Evolutionary conservation across 805 yeast species (phyloP).

Genomic region (Lipomyces kockii): DNA sequence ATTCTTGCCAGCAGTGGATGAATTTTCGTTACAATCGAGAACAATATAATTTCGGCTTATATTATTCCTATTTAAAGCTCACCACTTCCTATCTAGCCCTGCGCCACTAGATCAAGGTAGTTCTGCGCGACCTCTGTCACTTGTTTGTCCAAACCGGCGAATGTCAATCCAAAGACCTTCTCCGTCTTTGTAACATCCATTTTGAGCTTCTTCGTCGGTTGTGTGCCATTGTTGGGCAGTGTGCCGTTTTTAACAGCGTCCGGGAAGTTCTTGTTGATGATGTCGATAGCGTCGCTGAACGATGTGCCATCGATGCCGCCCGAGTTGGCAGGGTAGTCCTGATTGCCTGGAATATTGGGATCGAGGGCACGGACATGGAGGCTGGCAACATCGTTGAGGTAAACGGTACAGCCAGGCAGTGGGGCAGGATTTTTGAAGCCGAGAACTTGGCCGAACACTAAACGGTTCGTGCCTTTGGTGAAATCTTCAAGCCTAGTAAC

Average conservation of each 20-base stretch:
- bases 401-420: neutral
- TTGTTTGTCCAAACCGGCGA: neutral
- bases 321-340: slow-evolving; percentile 3
- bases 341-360: slow-evolving; percentile 3
- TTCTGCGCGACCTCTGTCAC: slow-evolving; percentile 3
- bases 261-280: slow-evolving; percentile 3
- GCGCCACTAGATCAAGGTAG: slow-evolving; percentile 1
- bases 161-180: neutral
- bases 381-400: neutral
- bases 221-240: neutral
- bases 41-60: no score
- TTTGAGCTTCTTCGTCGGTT: neutral
- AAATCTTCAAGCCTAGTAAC: neutral
- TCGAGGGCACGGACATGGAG: neutral
- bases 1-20: no score
- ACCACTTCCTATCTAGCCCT: no score
- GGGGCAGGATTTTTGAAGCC: neutral
- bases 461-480: neutral
- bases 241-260: neutral
- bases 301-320: neutral
- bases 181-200: neutral
- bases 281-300: neutral
- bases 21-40: no score
- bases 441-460: neutral
- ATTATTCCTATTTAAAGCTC: no score